Evolutionary conservation across 257 asterid genomes (phyloP).

Genomic region (Solanum stenotomum): DNA sequence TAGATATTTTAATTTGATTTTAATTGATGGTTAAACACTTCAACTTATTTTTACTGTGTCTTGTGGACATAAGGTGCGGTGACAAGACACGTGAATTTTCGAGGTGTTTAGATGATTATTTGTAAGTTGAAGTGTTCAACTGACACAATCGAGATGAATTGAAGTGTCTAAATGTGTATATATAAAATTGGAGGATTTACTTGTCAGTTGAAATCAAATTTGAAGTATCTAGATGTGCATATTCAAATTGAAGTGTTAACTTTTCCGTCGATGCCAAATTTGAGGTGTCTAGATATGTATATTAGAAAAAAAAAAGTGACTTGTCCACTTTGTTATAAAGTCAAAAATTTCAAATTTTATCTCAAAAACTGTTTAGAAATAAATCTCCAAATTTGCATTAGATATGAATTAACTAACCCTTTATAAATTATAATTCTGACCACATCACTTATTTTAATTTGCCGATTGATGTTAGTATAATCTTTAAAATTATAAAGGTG

Average conservation of each 20-base stretch:
- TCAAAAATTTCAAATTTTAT: not conserved
- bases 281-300: too few relatives aligned
- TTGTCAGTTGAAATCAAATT: not conserved
- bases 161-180: not conserved
- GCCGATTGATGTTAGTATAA: not conserved
- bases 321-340: not conserved
- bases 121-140: not conserved
- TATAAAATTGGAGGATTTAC: rapidly evolving
- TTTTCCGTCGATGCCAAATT: rapidly evolving
- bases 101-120: not conserved
- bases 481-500: not conserved
- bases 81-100: not conserved
- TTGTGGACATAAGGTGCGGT: not conserved
- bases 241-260: too few relatives aligned
- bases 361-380: not conserved
- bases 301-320: too few relatives aligned
- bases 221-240: not conserved
- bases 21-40: not conserved
- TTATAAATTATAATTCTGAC: not conserved
- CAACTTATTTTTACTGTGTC: not conserved
- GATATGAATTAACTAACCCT: not conserved
- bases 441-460: not conserved
- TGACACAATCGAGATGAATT: not conserved
- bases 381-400: not conserved
- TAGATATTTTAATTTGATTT: not conserved